Percentiles rank a stretch among this genome's conserved stretches.
These are phyloP conservation scores for Scutellaria minor DNA, from an alignment of 257 asterid genomes.

Conservation along the genomic window DNA sequence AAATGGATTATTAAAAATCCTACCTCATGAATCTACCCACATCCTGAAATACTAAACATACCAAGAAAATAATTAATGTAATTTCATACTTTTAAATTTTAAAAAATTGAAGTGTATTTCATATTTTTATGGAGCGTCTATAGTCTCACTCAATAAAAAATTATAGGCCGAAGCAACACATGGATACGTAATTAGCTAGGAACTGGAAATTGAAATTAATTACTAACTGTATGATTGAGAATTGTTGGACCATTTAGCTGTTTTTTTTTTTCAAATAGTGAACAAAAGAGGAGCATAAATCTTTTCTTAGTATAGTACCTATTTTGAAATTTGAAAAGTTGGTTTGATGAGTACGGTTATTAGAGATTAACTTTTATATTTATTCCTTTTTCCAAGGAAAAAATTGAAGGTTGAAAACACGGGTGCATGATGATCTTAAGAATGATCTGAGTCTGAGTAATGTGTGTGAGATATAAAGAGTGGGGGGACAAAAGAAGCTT, in stretches of 20 bases:
- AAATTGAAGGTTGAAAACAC: not conserved
- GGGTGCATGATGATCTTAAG: slow-evolving; percentile 11
- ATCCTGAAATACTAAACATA: too few species aligned
- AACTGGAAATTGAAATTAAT: too few species aligned
- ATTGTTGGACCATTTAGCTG: not conserved
- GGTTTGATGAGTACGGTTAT: not conserved
- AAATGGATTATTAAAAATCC: too few species aligned
- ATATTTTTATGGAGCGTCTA: too few species aligned
- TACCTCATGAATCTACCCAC: too few species aligned
- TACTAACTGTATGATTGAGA: not conserved
- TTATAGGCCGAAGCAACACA: too few species aligned
- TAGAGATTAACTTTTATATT: not conserved
- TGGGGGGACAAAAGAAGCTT: slow-evolving; percentile 46
- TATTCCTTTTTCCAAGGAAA: not conserved
- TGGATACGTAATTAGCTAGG: too few species aligned
- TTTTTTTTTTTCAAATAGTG: too few species aligned
- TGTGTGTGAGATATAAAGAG: slow-evolving; percentile 1
- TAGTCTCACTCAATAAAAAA: too few species aligned
- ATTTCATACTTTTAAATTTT: too few species aligned
- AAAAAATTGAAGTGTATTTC: too few species aligned
- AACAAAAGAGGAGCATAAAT: not conserved
- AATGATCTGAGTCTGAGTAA: not conserved
- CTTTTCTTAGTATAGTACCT: not conserved
- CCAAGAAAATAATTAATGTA: too few species aligned
- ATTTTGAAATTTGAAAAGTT: slow-evolving; percentile 14